Base-by-base conservation (phyloP, 768 basidiomycete genomes). In the Leccinum obscurum region DNA sequence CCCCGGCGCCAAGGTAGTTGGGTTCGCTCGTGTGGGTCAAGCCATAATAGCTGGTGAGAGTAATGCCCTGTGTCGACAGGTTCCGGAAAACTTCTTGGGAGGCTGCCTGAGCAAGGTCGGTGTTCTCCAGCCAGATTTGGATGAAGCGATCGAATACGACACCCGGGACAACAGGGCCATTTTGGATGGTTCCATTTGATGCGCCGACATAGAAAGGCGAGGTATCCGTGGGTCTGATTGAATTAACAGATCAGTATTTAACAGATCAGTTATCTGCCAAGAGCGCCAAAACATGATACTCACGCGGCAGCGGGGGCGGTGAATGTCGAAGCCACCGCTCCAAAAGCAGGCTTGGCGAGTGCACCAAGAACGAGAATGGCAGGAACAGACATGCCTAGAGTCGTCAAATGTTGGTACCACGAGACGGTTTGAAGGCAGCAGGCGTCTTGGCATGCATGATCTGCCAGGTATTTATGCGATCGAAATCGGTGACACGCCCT, bases 91-190 rank as follows among this genome's bases (percentile, higher is more conserved):
- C 70, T 11, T 60, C 66, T 64, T 62, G 59, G 11, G 62, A 58
- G 10, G 61, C 73, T 57, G 70, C 74, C 52, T 62, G 65, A 22
- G 60, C 66, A 56, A 73, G 86, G 64, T 86, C 80, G 8, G 82
- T 85, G 70, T 86, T 86, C 68, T 86, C 85, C 37, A 87, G 72
- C 81, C 81, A 85, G 58, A 85, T 82, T 69, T 78, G 65, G 58
- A 79, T 77, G 70, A 83, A 75, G 2, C 80, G 74, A 62, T 81
- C 74, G 60, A 81, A 83, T 20, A 70, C 71, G 59, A 72, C 72
- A 15, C 82, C 81, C 0, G 69, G 15, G n/a, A 83, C 80, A 26
- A 76, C 41, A 0, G 72, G 68, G 1, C 64, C 15, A 57, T 77
- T 76, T 6, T 71, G 59, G 37, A 83, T 71, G 14, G 79, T 79